Evolutionary conservation across 116 monocot genomes (phyloP), one percentile per base, ranked within the genome.

Genomic region (Trichopus zeylanicus): DNA sequence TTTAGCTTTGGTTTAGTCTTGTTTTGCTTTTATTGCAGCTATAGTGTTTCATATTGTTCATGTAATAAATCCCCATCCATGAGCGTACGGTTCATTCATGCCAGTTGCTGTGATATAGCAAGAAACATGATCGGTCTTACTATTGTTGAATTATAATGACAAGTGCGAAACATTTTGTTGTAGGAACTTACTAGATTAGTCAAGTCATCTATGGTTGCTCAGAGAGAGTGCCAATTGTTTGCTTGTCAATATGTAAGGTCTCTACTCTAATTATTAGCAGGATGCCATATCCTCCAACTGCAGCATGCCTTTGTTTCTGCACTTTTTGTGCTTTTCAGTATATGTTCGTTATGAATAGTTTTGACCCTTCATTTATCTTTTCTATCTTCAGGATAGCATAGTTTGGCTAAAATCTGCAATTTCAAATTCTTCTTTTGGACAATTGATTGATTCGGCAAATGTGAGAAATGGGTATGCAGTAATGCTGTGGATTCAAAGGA

Each of bases 381-480:
- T 49, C 49, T 20, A 49, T 49, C 49, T 49, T 49, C 49, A 49
- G 49, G 49, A n/a, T 49, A 49, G 22, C 49, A 49, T 68, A 33
- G n/a, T 76, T 69, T 76, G 28, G 53, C 65, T 74, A 52, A 71
- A 67, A 65, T 55, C 8, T 60, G 62, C 33, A 56, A 28, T 65
- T 70, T 71, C 46, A 29, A 71, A 39, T 66, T 63, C 48, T 65
- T 69, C 23, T 67, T 79, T 63, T 68, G 62, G 53, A 62, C 79
- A 97, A 91, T 97, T 46, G 97, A 97, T 79, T 91, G 87, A 53
- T 91, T 77, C 55, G 63, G 3, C 23, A 98, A 88, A 70, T 98
- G 98, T 60, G 91, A 91, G 69, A 91, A 87, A 74, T 98, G 98
- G 98, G 73, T 70, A 31, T 87, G 79, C 6, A 68, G 73, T 73